Conservation (phyloP, 192 early-diverging fungal genomes). For the Umbelopsis sp. region DNA sequence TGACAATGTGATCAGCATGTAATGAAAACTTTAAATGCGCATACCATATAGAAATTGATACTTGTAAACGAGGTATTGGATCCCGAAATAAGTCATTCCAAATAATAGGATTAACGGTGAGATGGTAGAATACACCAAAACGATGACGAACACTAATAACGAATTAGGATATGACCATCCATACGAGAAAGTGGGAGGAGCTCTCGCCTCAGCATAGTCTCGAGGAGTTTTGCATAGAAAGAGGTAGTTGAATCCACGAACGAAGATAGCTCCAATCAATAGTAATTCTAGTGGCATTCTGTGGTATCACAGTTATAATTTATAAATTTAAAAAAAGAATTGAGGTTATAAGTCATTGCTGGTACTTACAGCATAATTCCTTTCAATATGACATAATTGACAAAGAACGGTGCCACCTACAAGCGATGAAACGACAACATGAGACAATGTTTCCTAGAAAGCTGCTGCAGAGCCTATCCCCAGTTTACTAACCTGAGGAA, state of each 20-base stretch:
- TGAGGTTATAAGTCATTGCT: neutral
- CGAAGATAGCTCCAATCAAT: slow-evolving; percentile 58
- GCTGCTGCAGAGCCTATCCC: no score
- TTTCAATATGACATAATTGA: slow-evolving; percentile 72
- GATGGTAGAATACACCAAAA: slow-evolving; percentile 71
- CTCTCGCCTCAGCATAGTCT: slow-evolving; percentile 67
- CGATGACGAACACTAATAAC: slow-evolving; percentile 68
- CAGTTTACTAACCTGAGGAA: slow-evolving; percentile 47
- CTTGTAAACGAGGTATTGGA: slow-evolving; percentile 72
- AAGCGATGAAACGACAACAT: neutral
- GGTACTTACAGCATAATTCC: slow-evolving; percentile 54
- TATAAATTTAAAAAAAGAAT: neutral
- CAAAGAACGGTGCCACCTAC: slow-evolving; percentile 73
- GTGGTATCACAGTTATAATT: neutral
- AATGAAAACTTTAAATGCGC: neutral
- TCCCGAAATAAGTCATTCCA: slow-evolving; percentile 63
- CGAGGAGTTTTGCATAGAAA: slow-evolving; percentile 72
- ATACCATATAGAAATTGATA: slow-evolving; percentile 72
- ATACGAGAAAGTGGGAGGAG: slow-evolving; percentile 66
- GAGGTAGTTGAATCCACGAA: slow-evolving; percentile 49
- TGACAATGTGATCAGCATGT: neutral
- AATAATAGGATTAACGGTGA: slow-evolving; percentile 70
- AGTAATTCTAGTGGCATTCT: slow-evolving; percentile 65
- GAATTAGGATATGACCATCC: slow-evolving; percentile 66
- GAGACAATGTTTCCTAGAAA: neutral